These are phyloP conservation scores for Pelargonium nanum DNA, from an alignment of 345 rosid genomes.

Conservation along the genomic window DNA sequence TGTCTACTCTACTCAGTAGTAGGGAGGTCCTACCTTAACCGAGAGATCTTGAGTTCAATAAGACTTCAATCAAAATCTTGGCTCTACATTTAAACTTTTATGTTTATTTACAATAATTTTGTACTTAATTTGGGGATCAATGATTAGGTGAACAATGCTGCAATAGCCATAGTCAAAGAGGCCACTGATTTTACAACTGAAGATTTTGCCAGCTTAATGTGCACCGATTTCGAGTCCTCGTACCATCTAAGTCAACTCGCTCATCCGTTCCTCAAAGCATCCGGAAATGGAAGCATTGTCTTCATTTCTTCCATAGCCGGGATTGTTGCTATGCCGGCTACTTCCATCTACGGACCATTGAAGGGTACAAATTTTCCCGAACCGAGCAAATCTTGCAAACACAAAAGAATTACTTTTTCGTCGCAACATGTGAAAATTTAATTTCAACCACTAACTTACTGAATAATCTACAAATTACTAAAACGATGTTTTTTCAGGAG, in stretches of 20 bases:
- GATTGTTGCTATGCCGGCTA: not conserved
- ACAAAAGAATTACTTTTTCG: too few relatives aligned
- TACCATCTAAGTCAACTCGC: not conserved
- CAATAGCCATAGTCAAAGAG: constrained; percentile 23
- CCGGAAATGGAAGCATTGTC: not conserved
- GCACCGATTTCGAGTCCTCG: not conserved
- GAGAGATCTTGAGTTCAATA: too few relatives aligned
- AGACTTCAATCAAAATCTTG: too few relatives aligned
- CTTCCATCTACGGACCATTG: not conserved
- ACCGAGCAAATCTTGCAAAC: too few relatives aligned
- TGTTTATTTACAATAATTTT: too few relatives aligned
- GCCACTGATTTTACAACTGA: constrained; percentile 19
- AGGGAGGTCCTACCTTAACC: too few relatives aligned
- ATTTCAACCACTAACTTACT: too few relatives aligned
- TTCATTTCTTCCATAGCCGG: not conserved
- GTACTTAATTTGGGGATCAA: not conserved
- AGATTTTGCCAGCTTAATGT: constrained; percentile 8
- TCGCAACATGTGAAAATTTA: too few relatives aligned
- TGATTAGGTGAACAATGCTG: constrained; percentile 41
- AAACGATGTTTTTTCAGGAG: not conserved
- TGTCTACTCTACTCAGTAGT: too few relatives aligned
- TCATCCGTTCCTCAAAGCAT: not conserved
- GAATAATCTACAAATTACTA: too few relatives aligned
- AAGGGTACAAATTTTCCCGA: too few relatives aligned
- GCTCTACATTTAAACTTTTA: too few relatives aligned